Conservation (phyloP, 805 yeast species). For the Metschnikowia vanudenii region DNA sequence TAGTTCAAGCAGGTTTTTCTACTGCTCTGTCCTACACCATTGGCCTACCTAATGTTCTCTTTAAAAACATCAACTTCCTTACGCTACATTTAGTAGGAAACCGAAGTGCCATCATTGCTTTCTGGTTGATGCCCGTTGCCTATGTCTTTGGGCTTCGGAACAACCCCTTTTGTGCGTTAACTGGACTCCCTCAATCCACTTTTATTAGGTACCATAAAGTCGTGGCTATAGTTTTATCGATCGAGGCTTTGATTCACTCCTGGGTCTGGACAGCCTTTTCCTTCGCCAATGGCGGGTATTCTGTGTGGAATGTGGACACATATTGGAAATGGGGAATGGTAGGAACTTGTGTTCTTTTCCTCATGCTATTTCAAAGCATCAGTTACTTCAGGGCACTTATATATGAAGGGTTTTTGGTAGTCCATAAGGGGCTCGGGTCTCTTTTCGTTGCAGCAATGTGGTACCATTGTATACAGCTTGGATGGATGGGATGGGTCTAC, state of each 20-base stretch:
- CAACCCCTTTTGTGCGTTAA: constrained; percentile 18
- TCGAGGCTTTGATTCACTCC: constrained; percentile 20
- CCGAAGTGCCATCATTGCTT: constrained; percentile 19
- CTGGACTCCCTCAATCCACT: constrained; percentile 17
- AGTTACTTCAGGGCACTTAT: constrained; percentile 11
- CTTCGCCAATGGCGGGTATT: constrained; percentile 15
- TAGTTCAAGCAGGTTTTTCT: constrained; percentile 13
- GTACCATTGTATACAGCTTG: constrained; percentile 18
- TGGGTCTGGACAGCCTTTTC: constrained; percentile 20
- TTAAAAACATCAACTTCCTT: constrained; percentile 14
- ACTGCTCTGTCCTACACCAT: constrained; percentile 20
- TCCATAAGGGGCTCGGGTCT: constrained; percentile 19
- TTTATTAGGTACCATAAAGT: constrained; percentile 19
- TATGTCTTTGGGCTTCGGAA: constrained; percentile 20
- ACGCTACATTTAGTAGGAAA: constrained; percentile 21
- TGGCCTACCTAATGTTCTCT: constrained; percentile 17
- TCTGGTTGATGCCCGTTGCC: constrained; percentile 20
- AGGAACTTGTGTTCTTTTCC: constrained; percentile 15
- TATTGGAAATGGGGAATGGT: constrained; percentile 21
- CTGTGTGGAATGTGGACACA: constrained; percentile 15
- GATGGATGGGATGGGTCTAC: constrained; percentile 25
- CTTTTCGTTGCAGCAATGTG: constrained; percentile 20
- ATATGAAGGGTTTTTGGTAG: constrained; percentile 17
- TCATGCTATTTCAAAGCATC: constrained; percentile 19
- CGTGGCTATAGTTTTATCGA: constrained; percentile 16